phyloP scores from a whole-genome alignment of 1,139 yeast genomes.

The Yamadazyma diospyri region DNA sequence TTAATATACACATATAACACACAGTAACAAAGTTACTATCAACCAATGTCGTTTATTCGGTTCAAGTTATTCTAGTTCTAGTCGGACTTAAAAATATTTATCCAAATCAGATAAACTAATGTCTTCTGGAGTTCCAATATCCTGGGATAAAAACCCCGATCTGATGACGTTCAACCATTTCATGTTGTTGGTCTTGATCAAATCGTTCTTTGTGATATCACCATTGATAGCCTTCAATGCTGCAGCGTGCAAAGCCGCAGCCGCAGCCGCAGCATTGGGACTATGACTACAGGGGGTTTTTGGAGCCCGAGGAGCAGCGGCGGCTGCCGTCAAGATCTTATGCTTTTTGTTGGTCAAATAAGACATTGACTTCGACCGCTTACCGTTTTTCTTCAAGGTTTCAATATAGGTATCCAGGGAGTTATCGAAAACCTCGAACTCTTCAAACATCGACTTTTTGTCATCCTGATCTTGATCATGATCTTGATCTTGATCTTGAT shows the following conservation, averaged over 20 bases:
- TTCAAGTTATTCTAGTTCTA: conserved; percentile 2
- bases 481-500: conserved; percentile 5
- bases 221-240: conserved; percentile 49
- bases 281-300: conserved; percentile 53
- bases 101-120: conserved; percentile 71
- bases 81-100: conserved; percentile 22
- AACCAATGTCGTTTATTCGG: conserved; percentile 1
- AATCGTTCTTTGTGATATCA: conserved; percentile 11
- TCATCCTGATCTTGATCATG: conserved; percentile 17
- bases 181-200: conserved; percentile 26
- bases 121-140: conserved; percentile 75
- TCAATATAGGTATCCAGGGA: conserved; percentile 24
- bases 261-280: conserved; percentile 67
- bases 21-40: conserved; percentile 4
- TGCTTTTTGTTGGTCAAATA: conserved; percentile 50
- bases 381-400: conserved; percentile 39
- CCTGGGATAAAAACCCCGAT: conserved; percentile 71
- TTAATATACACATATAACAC: conserved; percentile 9
- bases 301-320: conserved; percentile 79
- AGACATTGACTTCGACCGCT: conserved; percentile 64
- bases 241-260: conserved; percentile 72
- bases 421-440: conserved; percentile 43
- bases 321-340: conserved; percentile 67
- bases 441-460: conserved; percentile 33
- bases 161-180: conserved; percentile 71